phyloP scores from a whole-genome alignment of 2,329 filamentous ascomycete genomes.

The Stemphylium lycopersici region DNA sequence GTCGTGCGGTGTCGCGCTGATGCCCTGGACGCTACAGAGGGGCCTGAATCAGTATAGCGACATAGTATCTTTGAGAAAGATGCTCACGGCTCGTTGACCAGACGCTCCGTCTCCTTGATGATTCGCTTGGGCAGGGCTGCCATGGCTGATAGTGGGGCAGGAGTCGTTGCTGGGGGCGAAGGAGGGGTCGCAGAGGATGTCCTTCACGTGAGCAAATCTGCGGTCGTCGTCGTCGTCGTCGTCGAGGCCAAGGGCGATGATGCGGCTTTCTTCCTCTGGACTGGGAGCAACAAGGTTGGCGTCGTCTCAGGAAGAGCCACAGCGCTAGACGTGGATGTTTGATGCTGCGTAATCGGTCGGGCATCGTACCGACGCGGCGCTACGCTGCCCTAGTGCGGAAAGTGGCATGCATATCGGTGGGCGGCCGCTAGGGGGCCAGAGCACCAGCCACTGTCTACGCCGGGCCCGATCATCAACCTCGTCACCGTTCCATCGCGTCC shows the following conservation, averaged over 20 bases:
- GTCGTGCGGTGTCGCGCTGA: slow-evolving; percentile 93
- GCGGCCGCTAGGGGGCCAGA: slow-evolving; percentile 3
- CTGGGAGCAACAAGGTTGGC: background rate
- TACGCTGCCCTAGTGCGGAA: background rate
- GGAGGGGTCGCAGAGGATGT: background rate
- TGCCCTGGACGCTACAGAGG: slow-evolving; percentile 79
- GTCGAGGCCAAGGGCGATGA: background rate
- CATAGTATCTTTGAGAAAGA: background rate
- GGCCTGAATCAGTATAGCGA: slow-evolving; percentile 8
- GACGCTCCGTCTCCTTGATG: slow-evolving; percentile 96
- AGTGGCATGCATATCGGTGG: slow-evolving; percentile 6
- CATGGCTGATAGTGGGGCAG: slow-evolving; percentile 43
- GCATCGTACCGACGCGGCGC: background rate
- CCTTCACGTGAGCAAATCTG: background rate
- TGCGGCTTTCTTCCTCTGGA: slow-evolving; percentile 1
- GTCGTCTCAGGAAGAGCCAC: slow-evolving; percentile 7
- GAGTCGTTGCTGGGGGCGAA: background rate
- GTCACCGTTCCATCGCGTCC: slow-evolving; percentile 8
- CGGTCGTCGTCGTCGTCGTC: background rate
- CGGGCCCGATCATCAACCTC: slow-evolving; percentile 14
- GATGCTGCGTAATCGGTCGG: slow-evolving; percentile 11
- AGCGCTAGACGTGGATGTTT: slow-evolving; percentile 12
- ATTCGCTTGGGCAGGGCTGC: slow-evolving; percentile 88
- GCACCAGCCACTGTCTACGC: background rate
- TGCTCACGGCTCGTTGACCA: slow-evolving; percentile 92